Evolutionary conservation across 2,329 filamentous ascomycete species (phyloP).

Genomic region (Thielaviopsis punctulata): DNA sequence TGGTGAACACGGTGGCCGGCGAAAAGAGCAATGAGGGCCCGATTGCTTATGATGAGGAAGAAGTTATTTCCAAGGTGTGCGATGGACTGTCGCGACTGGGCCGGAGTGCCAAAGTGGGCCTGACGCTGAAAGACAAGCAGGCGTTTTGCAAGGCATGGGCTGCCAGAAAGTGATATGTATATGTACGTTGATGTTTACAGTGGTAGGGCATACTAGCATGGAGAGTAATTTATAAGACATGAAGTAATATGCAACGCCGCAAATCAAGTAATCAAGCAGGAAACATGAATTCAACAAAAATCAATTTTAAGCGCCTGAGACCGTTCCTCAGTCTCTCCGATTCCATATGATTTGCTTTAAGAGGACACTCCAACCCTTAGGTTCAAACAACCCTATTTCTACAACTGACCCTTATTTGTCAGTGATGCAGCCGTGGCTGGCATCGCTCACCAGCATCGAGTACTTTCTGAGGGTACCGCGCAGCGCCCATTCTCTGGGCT

Average conservation of each 20-base stretch:
- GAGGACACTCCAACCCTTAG: too few species aligned
- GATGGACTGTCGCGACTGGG: constrained; percentile 79
- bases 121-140: constrained; percentile 69
- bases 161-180: constrained; percentile 21
- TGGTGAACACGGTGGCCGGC: constrained; percentile 34
- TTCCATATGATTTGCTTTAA: too few species aligned
- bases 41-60: constrained; percentile 41
- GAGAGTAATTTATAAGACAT: background rate
- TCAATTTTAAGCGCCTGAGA: constrained; percentile 8
- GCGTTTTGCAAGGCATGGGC: constrained; percentile 59
- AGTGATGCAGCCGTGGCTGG: constrained; percentile 42
- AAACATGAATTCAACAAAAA: constrained; percentile 5
- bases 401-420: constrained; percentile 20
- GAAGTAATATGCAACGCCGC: too few species aligned
- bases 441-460: constrained; percentile 39
- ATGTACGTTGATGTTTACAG: too few species aligned
- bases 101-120: constrained; percentile 70
- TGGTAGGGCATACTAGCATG: background rate
- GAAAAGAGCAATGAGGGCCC: constrained; percentile 17
- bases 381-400: background rate
- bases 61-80: constrained; percentile 58
- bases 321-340: constrained; percentile 5
- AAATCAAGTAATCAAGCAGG: too few species aligned
- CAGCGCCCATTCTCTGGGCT: constrained; percentile 30
- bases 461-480: constrained; percentile 58